Conservation (phyloP, 306 rosid species). For the Quercus ilex region DNA sequence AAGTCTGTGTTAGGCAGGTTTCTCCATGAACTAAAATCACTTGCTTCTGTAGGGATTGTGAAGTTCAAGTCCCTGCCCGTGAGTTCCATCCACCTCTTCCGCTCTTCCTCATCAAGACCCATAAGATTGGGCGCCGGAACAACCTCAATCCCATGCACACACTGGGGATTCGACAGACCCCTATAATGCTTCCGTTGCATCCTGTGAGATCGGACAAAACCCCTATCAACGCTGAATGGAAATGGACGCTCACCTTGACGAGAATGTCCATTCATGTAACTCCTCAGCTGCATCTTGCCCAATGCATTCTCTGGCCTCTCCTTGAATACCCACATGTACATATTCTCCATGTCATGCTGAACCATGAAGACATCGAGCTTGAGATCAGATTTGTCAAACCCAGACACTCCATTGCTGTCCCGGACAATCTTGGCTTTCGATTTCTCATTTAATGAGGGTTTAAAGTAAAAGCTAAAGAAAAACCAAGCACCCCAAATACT, state of each 20-base stretch:
- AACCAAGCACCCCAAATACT: slow-evolving; percentile 99
- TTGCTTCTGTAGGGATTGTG: slow-evolving; percentile 74
- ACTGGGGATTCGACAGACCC: slow-evolving; percentile 93
- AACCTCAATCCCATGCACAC: slow-evolving; percentile 84
- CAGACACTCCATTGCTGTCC: slow-evolving; percentile 67
- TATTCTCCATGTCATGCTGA: slow-evolving; percentile 97
- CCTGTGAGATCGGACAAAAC: slow-evolving; percentile 89
- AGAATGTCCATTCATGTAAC: slow-evolving; percentile 97
- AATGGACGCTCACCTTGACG: slow-evolving; percentile 94
- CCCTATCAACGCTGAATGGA: slow-evolving; percentile 81
- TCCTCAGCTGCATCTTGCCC: slow-evolving; percentile 98
- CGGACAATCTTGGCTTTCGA: slow-evolving; percentile 73
- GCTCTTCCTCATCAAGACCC: slow-evolving; percentile 64
- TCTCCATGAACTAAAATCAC: slow-evolving; percentile 89
- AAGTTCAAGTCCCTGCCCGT: slow-evolving; percentile 83
- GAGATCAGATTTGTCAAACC: slow-evolving; percentile 83
- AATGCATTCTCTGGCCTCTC: slow-evolving; percentile 88
- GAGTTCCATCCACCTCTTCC: slow-evolving; percentile 82
- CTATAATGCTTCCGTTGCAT: slow-evolving; percentile 94
- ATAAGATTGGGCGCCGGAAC: slow-evolving; percentile 60
- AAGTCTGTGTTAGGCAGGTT: slow-evolving; percentile 78
- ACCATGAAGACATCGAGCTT: slow-evolving; percentile 91
- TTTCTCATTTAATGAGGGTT: slow-evolving; percentile 69
- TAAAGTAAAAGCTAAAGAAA: slow-evolving; percentile 88
- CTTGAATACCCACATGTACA: slow-evolving; percentile 99